Evolutionary conservation across 768 basidiomycete genomes (phyloP).

Genomic region (Amanita pseudoporphyria): DNA sequence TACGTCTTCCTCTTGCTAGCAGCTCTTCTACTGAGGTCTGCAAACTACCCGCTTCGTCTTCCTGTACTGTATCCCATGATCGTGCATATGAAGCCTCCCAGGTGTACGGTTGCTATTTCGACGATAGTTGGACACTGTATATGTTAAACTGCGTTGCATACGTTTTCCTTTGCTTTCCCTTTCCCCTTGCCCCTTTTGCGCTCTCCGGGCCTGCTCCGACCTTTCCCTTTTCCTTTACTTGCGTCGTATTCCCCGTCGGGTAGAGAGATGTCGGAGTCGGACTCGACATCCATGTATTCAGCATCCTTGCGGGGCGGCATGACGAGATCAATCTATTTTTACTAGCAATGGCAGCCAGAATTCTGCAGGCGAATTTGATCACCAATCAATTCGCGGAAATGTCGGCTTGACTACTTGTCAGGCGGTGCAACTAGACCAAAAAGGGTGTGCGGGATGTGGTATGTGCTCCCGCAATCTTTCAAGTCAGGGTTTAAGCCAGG

Average conservation of each 20-base stretch:
- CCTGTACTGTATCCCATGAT: slow-evolving; percentile 96
- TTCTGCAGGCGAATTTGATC: no score
- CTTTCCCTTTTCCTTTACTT: slow-evolving; percentile 51
- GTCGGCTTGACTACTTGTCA: no score
- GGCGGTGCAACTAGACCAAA: no score
- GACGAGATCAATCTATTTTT: not conserved
- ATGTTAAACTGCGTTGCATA: slow-evolving; percentile 12
- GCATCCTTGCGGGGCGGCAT: slow-evolving; percentile 28
- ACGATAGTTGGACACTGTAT: not conserved
- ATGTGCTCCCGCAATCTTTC: no score
- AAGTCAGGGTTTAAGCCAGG: no score
- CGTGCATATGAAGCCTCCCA: slow-evolving; percentile 96
- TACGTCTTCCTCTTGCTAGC: slow-evolving; percentile 76
- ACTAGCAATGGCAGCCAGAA: no score
- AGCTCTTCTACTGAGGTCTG: slow-evolving; percentile 85
- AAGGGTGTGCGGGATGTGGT: no score
- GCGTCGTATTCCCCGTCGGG: slow-evolving; percentile 45
- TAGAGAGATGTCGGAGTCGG: slow-evolving; percentile 65
- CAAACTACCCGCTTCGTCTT: slow-evolving; percentile 89
- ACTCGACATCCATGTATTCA: slow-evolving; percentile 48
- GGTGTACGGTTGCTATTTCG: slow-evolving; percentile 69
- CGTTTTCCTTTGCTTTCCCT: slow-evolving; percentile 43
- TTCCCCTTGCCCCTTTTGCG: slow-evolving; percentile 49
- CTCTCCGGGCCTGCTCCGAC: slow-evolving; percentile 42
- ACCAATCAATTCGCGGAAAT: no score